Conservation (phyloP, 768 basidiomycete genomes). For the Agaricus bisporus region DNA sequence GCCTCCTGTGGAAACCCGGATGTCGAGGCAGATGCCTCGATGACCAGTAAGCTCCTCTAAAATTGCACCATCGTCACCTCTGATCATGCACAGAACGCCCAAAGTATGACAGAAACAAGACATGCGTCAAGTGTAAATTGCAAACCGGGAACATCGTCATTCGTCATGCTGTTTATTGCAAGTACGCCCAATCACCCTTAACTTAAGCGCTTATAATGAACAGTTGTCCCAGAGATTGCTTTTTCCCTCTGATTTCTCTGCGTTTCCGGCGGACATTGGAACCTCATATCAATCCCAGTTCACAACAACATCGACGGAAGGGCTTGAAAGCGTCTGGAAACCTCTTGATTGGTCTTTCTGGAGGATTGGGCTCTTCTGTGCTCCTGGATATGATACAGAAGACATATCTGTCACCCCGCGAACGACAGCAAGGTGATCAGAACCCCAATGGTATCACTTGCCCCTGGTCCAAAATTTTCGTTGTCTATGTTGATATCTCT, state of each 20-base stretch:
- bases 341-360: slow-evolving; percentile 68
- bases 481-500: slow-evolving; percentile 52
- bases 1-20: slow-evolving; percentile 61
- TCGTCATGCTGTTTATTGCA: slow-evolving; percentile 82
- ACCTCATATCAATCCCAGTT: slow-evolving; percentile 45
- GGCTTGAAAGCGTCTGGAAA: slow-evolving; percentile 63
- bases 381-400: slow-evolving; percentile 62
- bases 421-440: slow-evolving; percentile 40
- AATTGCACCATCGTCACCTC: neutral
- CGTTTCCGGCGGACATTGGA: slow-evolving; percentile 66
- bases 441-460: slow-evolving; percentile 46
- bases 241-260: slow-evolving; percentile 50
- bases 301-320: slow-evolving; percentile 31
- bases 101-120: slow-evolving; percentile 61
- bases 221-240: slow-evolving; percentile 36
- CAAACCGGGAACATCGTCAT: slow-evolving; percentile 63
- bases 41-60: slow-evolving; percentile 49
- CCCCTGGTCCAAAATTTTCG: slow-evolving; percentile 8
- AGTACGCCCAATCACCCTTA: slow-evolving; percentile 34
- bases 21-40: slow-evolving; percentile 51
- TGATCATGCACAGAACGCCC: slow-evolving; percentile 39
- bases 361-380: slow-evolving; percentile 70
- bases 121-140: slow-evolving; percentile 72
- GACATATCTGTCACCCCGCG: slow-evolving; percentile 42
- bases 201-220: neutral